Percentiles rank a stretch among this genome's conserved stretches.
Evolutionary conservation across 2,329 filamentous ascomycete genomes (phyloP).

Genomic region (Gliomastix tumulicola): DNA sequence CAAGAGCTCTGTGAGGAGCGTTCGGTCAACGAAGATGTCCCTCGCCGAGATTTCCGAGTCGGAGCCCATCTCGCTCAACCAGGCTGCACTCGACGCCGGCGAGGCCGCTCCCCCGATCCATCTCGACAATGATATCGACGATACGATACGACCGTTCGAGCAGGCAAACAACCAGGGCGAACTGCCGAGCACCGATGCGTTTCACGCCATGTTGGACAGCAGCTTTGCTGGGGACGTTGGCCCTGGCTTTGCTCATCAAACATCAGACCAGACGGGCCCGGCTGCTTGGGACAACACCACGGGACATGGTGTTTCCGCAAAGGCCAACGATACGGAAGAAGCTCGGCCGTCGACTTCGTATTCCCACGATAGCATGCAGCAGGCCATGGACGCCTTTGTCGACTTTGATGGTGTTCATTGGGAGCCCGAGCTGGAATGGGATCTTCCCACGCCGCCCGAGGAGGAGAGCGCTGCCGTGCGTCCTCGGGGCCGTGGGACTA

Average conservation of each 20-base stretch:
- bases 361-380: slow-evolving; percentile 49
- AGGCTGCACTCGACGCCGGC: slow-evolving; percentile 46
- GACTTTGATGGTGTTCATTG: slow-evolving; percentile 81
- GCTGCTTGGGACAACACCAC: no score
- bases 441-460: slow-evolving; percentile 13
- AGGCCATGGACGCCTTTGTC: slow-evolving; percentile 62
- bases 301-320: no score
- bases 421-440: slow-evolving; percentile 39
- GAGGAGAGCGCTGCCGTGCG: background rate
- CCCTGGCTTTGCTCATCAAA: no score
- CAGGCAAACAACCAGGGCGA: no score
- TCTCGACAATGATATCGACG: slow-evolving; percentile 26
- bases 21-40: slow-evolving; percentile 40
- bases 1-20: slow-evolving; percentile 45
- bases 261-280: no score
- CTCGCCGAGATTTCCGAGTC: slow-evolving; percentile 52
- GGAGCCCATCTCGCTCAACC: slow-evolving; percentile 43
- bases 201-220: slow-evolving; percentile 23
- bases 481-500: slow-evolving; percentile 2
- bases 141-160: slow-evolving; percentile 26
- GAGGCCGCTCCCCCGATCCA: slow-evolving; percentile 32
- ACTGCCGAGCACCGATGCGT: slow-evolving; percentile 21
- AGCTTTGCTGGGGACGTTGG: slow-evolving; percentile 10
- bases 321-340: slow-evolving; percentile 3
- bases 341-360: no score